Evolutionary conservation across 164 flowering plant genomes (phyloP).

Genomic region (Annona cherimola): DNA sequence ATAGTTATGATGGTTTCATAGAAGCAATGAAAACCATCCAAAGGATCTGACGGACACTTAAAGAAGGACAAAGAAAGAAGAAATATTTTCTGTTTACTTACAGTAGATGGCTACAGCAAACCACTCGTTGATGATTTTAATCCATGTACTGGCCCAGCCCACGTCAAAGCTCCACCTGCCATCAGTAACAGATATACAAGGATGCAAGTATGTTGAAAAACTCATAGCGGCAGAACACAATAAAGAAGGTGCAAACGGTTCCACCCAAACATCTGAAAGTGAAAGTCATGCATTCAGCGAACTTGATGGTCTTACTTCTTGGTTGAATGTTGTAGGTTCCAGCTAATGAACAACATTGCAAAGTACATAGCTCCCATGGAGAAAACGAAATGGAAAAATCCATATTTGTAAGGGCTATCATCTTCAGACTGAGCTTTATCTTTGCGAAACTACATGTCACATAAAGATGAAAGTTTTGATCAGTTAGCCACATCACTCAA

Average conservation of each 20-base stretch:
- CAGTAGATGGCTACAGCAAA: constrained; percentile 79
- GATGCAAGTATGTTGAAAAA: neutral
- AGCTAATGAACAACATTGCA: constrained; percentile 87
- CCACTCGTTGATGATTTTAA: constrained; percentile 89
- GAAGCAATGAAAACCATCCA: neutral
- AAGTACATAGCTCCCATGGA: constrained; percentile 92
- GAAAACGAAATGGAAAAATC: constrained; percentile 78
- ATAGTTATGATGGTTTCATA: neutral
- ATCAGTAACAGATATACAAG: constrained; percentile 4
- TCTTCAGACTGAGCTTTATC: constrained; percentile 48
- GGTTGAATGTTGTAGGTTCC: constrained; percentile 66
- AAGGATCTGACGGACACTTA: neutral
- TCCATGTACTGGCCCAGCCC: constrained; percentile 98
- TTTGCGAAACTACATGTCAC: constrained; percentile 52
- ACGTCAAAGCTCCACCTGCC: constrained; percentile 92
- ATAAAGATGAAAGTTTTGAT: neutral
- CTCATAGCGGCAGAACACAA: neutral
- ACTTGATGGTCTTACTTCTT: constrained; percentile 40
- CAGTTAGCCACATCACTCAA: constrained; percentile 1
- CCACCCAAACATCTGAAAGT: neutral
- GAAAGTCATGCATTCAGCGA: neutral
- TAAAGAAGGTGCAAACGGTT: neutral
- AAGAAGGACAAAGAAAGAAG: neutral
- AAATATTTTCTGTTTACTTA: constrained; percentile 28
- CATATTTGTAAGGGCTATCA: constrained; percentile 78